phyloP scores from a whole-genome alignment of 1,284 basidiomycete species.

The Thelephora terrestris region DNA sequence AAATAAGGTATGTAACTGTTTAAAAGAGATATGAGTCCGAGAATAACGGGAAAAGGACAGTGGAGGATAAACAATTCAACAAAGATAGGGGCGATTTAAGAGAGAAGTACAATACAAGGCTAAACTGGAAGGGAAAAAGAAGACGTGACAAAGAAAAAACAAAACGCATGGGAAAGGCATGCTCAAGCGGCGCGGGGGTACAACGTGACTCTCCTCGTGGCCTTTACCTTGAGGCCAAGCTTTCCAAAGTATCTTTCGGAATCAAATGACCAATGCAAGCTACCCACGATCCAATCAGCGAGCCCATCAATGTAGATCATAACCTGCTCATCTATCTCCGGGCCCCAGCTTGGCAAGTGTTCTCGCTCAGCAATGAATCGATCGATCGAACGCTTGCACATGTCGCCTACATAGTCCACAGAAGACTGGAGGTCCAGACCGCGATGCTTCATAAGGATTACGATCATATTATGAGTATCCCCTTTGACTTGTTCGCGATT shows the following conservation, averaged over 20 bases:
- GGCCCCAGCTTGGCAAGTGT: slow-evolving; percentile 28
- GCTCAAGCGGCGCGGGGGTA: slow-evolving; percentile 16
- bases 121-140: background rate
- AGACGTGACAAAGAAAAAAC: background rate
- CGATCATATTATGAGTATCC: slow-evolving; percentile 34
- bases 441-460: slow-evolving; percentile 26
- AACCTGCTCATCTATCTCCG: slow-evolving; percentile 25
- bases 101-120: background rate
- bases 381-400: slow-evolving; percentile 29
- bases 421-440: slow-evolving; percentile 29
- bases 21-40: no score
- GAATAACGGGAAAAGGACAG: background rate
- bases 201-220: slow-evolving; percentile 23
- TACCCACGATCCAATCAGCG: slow-evolving; percentile 31
- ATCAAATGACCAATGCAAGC: slow-evolving; percentile 32
- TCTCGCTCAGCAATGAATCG: slow-evolving; percentile 24
- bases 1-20: no score
- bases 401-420: slow-evolving; percentile 30
- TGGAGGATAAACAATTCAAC: background rate
- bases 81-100: background rate
- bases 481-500: slow-evolving; percentile 32
- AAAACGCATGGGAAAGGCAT: background rate
- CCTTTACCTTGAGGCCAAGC: slow-evolving; percentile 24
- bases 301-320: slow-evolving; percentile 27
- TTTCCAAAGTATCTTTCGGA: slow-evolving; percentile 32